A percentile compares a stretch with the other conserved stretches of the same genome.
Evolutionary conservation across 2,329 filamentous ascomycete species (phyloP).

Genomic region (Aspergillus sp.): DNA sequence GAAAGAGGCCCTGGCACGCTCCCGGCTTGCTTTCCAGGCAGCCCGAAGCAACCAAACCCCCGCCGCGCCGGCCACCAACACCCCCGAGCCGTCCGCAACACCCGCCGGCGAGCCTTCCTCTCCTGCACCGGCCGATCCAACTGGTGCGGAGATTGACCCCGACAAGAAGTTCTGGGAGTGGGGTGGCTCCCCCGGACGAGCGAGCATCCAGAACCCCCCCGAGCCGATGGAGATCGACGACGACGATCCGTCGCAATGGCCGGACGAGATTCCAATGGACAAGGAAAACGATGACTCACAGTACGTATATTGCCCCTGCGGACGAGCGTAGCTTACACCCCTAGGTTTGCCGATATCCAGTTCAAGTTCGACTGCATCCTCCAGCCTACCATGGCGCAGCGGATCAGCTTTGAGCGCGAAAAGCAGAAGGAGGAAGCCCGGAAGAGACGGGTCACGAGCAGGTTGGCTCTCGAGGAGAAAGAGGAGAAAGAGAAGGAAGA

Average conservation of each 20-base stretch:
- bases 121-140: not conserved
- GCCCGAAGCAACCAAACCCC: not conserved
- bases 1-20: not conserved
- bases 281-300: not conserved
- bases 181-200: not conserved
- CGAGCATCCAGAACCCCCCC: not conserved
- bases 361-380: slow-evolving; percentile 6
- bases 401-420: slow-evolving; percentile 11
- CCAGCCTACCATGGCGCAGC: slow-evolving; percentile 9
- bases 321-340: not conserved
- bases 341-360: slow-evolving; percentile 12
- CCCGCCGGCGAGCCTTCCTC: too few relatives aligned
- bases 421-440: slow-evolving; percentile 4
- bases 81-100: too few relatives aligned
- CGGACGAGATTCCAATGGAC: not conserved
- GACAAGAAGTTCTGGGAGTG: not conserved
- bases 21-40: not conserved
- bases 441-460: slow-evolving; percentile 5
- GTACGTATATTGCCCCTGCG: not conserved
- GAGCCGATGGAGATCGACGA: not conserved
- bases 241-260: not conserved
- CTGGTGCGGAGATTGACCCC: not conserved
- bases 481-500: not conserved
- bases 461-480: slow-evolving; percentile 2
- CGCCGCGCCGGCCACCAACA: not conserved